A percentile compares a stretch with the other conserved stretches of the same genome.
Evolutionary conservation across 768 basidiomycete species (phyloP).

Genomic region (Russula lepida): DNA sequence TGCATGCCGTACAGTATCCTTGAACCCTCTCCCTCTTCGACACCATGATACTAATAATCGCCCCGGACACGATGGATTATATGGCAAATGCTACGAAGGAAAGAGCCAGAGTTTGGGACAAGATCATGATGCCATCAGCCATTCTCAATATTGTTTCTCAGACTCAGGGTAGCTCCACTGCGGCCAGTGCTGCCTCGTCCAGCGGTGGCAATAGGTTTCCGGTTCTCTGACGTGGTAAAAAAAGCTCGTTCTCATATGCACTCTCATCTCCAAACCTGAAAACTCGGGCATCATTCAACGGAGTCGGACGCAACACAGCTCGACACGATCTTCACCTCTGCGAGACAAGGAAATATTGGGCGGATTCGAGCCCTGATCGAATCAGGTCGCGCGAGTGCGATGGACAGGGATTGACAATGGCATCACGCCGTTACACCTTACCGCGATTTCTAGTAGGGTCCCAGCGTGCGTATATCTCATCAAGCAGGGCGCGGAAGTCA

Average conservation of each 20-base stretch:
- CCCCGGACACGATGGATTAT: background rate
- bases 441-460: no score
- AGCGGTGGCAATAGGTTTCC: background rate
- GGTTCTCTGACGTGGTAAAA: background rate
- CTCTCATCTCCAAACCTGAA: no score
- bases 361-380: no score
- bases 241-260: background rate
- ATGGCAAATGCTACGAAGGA: background rate
- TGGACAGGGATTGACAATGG: no score
- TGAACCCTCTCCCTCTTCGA: background rate
- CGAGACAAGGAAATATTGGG: no score
- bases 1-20: background rate
- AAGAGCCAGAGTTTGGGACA: background rate
- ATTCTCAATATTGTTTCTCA: background rate
- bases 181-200: background rate
- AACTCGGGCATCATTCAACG: no score
- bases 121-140: background rate
- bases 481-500: constrained; percentile 88
- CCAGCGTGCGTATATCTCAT: constrained; percentile 37
- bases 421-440: no score
- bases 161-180: background rate
- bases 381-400: no score
- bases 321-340: no score
- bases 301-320: no score
- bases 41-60: background rate